Evolutionary conservation across 176 grass and related monocot genomes (phyloP).

Genomic region (Zizania latifolia): DNA sequence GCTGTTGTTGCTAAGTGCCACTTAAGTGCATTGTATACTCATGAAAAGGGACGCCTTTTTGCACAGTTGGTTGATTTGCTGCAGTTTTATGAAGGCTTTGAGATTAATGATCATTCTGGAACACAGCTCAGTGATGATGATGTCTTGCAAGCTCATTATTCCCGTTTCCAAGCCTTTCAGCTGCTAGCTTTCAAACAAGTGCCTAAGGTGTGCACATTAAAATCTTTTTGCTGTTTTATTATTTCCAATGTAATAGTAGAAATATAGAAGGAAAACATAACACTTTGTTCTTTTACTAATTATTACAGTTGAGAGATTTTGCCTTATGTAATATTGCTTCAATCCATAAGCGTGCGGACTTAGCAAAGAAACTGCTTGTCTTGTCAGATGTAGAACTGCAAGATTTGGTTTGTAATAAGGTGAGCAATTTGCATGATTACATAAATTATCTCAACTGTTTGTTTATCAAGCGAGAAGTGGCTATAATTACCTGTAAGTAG

Average conservation of each 20-base stretch:
- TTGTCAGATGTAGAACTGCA: slow-evolving; percentile 72
- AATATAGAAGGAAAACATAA: slow-evolving; percentile 1
- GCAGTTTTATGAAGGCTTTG: slow-evolving; percentile 97
- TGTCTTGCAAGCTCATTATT: slow-evolving; percentile 80
- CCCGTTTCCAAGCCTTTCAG: slow-evolving; percentile 82
- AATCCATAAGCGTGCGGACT: slow-evolving; percentile 86
- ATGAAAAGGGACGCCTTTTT: slow-evolving; percentile 94
- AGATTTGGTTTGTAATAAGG: slow-evolving; percentile 88
- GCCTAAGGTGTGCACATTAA: slow-evolving; percentile 57
- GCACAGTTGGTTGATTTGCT: slow-evolving; percentile 89
- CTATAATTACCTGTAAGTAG: slow-evolving; percentile 18
- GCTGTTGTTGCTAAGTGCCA: slow-evolving; percentile 83
- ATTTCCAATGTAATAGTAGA: slow-evolving; percentile 4
- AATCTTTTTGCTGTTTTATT: slow-evolving; percentile 9
- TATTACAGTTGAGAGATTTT: slow-evolving; percentile 66
- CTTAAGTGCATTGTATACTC: slow-evolving; percentile 60
- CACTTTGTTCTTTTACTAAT: slow-evolving; percentile 14
- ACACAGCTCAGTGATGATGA: slow-evolving; percentile 91
- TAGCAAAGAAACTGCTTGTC: slow-evolving; percentile 82
- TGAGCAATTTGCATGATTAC: slow-evolving; percentile 30
- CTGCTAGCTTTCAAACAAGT: slow-evolving; percentile 93
- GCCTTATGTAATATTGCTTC: slow-evolving; percentile 85
- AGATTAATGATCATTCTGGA: slow-evolving; percentile 91
- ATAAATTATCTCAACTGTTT: slow-evolving; percentile 12
- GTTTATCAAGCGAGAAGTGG: slow-evolving; percentile 15